phyloP scores from a whole-genome alignment of 2,329 filamentous ascomycete species.

The Alternaria conjuncta region DNA sequence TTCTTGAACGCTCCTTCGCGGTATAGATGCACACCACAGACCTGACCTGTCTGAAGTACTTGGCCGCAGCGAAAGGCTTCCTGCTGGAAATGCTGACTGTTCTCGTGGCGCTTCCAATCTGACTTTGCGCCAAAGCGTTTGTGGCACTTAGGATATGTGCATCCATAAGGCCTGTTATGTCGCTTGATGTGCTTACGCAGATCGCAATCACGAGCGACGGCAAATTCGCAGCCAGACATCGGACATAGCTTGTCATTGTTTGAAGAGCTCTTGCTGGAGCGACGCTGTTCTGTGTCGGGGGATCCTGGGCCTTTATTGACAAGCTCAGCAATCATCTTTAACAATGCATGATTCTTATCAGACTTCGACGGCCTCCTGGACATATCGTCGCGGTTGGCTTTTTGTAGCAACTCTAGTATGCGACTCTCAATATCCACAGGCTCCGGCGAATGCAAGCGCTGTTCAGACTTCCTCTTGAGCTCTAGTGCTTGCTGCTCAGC shows the following conservation, averaged over 20 bases:
- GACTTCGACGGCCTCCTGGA: not conserved
- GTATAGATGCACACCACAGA: constrained; percentile 66
- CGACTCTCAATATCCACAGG: constrained; percentile 31
- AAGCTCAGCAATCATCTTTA: constrained; percentile 34
- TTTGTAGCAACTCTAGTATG: constrained; percentile 25
- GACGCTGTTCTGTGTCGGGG: constrained; percentile 15
- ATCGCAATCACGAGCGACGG: constrained; percentile 48
- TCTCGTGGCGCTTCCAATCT: constrained; percentile 93
- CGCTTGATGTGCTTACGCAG: constrained; percentile 78
- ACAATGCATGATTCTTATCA: constrained; percentile 25
- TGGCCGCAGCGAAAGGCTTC: constrained; percentile 74
- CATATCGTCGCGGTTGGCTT: constrained; percentile 1
- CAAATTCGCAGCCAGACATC: constrained; percentile 20
- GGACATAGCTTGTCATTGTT: constrained; percentile 25
- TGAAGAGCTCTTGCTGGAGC: constrained; percentile 15
- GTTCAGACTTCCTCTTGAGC: constrained; percentile 32
- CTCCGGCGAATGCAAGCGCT: constrained; percentile 18
- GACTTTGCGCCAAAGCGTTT: constrained; percentile 90
- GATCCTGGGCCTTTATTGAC: constrained; percentile 28
- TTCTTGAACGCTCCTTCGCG: constrained; percentile 64
- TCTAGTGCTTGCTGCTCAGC: constrained; percentile 37
- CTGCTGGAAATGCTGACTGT: constrained; percentile 73
- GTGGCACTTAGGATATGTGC: constrained; percentile 72
- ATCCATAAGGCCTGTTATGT: constrained; percentile 81
- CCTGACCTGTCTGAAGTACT: not conserved